phyloP scores from a whole-genome alignment of 1,139 yeast species.

The Hyphopichia pseudoburtonii region DNA sequence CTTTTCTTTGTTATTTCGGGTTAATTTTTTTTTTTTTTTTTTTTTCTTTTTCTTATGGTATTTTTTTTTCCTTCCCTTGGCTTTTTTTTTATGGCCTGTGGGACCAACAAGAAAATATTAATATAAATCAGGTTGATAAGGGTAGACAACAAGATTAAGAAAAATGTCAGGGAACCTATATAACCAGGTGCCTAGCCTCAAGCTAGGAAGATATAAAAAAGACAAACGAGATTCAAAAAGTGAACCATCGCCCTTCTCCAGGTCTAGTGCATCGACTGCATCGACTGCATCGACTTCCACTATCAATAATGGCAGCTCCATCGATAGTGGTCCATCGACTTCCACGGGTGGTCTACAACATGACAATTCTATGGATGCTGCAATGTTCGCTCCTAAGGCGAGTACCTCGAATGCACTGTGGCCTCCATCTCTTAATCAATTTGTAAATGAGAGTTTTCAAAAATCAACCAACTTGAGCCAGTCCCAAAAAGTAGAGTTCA shows the following conservation, averaged over 20 bases:
- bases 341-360: too few species aligned
- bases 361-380: too few species aligned
- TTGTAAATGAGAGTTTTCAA: conserved; percentile 28
- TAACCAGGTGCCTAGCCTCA: conserved; percentile 3
- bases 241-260: conserved; percentile 2
- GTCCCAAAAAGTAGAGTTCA: conserved; percentile 21
- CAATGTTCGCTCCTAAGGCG: conserved; percentile 12
- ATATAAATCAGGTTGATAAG: too few species aligned
- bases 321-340: too few species aligned
- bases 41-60: too few species aligned
- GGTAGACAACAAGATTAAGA: too few species aligned
- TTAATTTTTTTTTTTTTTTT: too few species aligned
- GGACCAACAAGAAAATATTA: too few species aligned
- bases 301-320: conserved; percentile 1
- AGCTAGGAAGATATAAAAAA: conserved; percentile 5
- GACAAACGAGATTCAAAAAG: background rate
- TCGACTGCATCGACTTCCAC: background rate
- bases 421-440: conserved; percentile 34
- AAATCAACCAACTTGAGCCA: conserved; percentile 20
- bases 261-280: background rate
- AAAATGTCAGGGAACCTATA: conserved; percentile 5
- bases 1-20: too few species aligned
- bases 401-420: conserved; percentile 15
- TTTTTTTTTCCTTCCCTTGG: too few species aligned
- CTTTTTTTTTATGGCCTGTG: too few species aligned